Evolutionary conservation across 1,284 basidiomycete genomes (phyloP).

Genomic region (Tilletia setariae): DNA sequence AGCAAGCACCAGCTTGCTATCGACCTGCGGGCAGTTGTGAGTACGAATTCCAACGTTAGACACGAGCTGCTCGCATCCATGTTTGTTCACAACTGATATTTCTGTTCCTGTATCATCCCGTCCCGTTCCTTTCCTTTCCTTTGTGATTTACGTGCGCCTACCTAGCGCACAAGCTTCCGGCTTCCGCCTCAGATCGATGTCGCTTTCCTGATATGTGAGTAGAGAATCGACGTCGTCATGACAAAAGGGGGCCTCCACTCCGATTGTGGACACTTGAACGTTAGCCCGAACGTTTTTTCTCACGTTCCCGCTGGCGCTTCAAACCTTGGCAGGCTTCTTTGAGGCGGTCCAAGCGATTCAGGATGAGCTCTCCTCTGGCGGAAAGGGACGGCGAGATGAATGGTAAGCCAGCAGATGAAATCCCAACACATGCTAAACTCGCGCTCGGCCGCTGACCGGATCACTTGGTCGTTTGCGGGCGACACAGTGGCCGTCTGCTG

Average conservation of each 20-base stretch:
- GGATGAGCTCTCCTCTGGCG: constrained; percentile 1
- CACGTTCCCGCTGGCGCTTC: not conserved
- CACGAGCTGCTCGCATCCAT: no score
- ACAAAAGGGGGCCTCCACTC: no score
- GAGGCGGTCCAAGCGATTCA: constrained; percentile 6
- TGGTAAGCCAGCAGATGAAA: not conserved
- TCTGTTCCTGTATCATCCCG: not conserved
- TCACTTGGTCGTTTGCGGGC: no score
- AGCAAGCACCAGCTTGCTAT: not conserved
- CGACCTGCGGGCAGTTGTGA: not conserved
- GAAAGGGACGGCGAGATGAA: not conserved
- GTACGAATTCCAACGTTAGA: not conserved
- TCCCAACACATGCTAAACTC: no score
- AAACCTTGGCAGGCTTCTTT: constrained; percentile 5
- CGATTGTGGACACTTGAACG: no score
- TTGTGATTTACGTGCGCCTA: not conserved
- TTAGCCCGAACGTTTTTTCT: not conserved
- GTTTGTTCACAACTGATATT: no score
- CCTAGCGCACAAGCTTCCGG: not conserved
- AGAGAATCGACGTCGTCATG: not conserved
- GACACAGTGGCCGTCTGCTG: not conserved
- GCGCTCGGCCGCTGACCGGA: not conserved
- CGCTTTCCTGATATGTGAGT: constrained; percentile 9
- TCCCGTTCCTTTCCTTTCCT: no score
- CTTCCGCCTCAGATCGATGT: not conserved